Evolutionary conservation across 2,329 filamentous ascomycete species (phyloP), one percentile per base, ranked within the genome.

Genomic region (Westerdykella ornata): DNA sequence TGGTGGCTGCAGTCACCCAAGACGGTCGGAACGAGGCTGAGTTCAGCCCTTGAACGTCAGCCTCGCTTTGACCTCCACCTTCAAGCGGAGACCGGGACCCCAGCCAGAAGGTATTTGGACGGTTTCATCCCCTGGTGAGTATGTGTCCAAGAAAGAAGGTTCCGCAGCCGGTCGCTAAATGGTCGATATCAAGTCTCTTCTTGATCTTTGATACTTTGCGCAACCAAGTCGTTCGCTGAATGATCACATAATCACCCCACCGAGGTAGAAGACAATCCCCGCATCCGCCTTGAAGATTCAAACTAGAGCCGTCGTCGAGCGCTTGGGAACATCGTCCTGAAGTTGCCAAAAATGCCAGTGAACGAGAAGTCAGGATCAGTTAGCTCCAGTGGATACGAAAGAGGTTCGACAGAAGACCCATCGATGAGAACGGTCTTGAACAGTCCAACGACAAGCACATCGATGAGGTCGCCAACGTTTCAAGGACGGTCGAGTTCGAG

Each of bases 21-120:
- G 22, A 62, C 56, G 57, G 53, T 50, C 59, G 53, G 55, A 60
- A 57, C 60, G 57, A 65, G 62, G 62, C 62, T 65, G 60, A 62
- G 59, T 17, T 50, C 53, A 54, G 52, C 51, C 49, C 57, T 49
- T 55, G 30, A 17, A 56, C 8, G 56, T 56, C 60, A 62, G 59
- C 59, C 48, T 63, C 59, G 62, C 59, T 48, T 55, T 54, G 59
- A 52, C 43, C 41, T 32, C 30, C 32, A 26, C 37, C 54, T 54
- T 51, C 47, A 49, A 57, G 55, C 53, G 45, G 60, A 58, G 56
- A 52, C 59, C 58, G 49, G 50, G 49, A 56, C 56, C 56, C 57
- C 60, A 63, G 61, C 60, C 60, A 60, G 52, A 57, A 55, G 56
- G 51, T 59, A 60, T 56, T 53, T 59, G 40, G 51, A 46, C 49